These are phyloP conservation scores for Dendrobium nobile DNA, from an alignment of 106 monocot species.

Conservation along the genomic window DNA sequence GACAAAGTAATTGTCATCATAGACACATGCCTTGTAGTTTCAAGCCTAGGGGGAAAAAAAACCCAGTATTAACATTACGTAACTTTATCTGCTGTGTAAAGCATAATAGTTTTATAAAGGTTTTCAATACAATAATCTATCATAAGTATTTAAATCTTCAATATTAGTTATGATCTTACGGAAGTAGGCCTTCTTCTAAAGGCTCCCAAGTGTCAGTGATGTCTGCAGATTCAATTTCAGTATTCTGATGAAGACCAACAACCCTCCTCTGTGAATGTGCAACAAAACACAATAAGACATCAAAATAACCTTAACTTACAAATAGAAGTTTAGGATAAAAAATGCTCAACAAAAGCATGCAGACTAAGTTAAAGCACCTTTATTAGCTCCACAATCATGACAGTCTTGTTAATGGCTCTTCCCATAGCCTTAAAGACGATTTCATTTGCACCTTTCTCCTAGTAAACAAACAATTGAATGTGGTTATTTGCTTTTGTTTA, in stretches of 20 bases:
- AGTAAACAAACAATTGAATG: no score
- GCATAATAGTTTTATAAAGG: conserved; percentile 5
- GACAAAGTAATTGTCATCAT: conserved; percentile 40
- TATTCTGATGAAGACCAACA: conserved; percentile 54
- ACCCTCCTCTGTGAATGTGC: conserved; percentile 32
- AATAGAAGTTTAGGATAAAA: no score
- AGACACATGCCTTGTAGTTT: conserved; percentile 46
- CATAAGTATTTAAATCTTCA: not conserved
- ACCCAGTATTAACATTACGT: no score
- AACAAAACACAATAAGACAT: no score
- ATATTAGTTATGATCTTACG: conserved; percentile 29
- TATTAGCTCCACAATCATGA: conserved; percentile 79
- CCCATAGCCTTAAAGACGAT: conserved; percentile 93
- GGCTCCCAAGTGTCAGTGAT: conserved; percentile 72
- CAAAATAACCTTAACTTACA: no score
- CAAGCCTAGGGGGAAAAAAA: conserved; percentile 4
- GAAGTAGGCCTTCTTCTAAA: conserved; percentile 63
- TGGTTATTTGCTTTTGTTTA: no score
- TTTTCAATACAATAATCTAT: not conserved
- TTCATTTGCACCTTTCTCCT: conserved; percentile 75
- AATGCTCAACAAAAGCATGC: no score
- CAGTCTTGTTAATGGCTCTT: conserved; percentile 87
- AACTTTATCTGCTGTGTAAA: no score
- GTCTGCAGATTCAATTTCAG: conserved; percentile 27
- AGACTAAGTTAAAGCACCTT: conserved; percentile 13